These are phyloP conservation scores for Agapanthus africanus DNA, from an alignment of 106 monocot species.

Conservation along the genomic window DNA sequence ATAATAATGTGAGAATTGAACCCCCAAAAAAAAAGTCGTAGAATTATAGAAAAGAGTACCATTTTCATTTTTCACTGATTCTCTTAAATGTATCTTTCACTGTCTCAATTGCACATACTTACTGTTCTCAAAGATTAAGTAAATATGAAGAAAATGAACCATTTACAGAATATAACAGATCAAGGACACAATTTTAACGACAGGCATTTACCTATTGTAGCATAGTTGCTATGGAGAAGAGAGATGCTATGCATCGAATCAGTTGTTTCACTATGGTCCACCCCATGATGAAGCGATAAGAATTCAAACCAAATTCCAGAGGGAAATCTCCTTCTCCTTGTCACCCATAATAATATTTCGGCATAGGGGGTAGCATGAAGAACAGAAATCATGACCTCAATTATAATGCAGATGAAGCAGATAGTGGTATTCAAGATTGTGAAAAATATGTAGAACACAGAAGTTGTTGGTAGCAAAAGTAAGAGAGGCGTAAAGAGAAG, in stretches of 20 bases:
- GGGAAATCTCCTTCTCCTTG: constrained; percentile 57
- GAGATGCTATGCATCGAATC: constrained; percentile 15
- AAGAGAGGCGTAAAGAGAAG: constrained; percentile 82
- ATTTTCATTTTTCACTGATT: not conserved
- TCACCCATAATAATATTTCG: constrained; percentile 65
- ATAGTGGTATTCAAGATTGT: constrained; percentile 44
- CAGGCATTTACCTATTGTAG: constrained; percentile 54
- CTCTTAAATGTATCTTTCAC: not conserved
- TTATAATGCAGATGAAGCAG: constrained; percentile 24
- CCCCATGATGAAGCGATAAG: constrained; percentile 5
- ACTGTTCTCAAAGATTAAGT: not conserved
- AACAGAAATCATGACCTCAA: constrained; percentile 58
- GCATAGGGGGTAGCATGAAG: constrained; percentile 66
- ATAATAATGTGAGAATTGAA: not conserved
- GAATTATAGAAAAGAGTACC: not conserved
- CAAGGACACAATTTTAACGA: not conserved
- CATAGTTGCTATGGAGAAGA: constrained; percentile 56
- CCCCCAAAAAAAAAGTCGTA: not conserved
- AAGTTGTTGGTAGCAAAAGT: constrained; percentile 84
- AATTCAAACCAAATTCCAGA: constrained; percentile 75
- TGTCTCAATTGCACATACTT: not conserved
- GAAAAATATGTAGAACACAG: constrained; percentile 92
- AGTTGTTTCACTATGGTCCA: not conserved
- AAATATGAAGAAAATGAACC: not conserved
- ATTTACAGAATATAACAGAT: not conserved